Base-by-base conservation (phyloP, 2,329 filamentous ascomycete genomes). In the Xylaria sp. region DNA sequence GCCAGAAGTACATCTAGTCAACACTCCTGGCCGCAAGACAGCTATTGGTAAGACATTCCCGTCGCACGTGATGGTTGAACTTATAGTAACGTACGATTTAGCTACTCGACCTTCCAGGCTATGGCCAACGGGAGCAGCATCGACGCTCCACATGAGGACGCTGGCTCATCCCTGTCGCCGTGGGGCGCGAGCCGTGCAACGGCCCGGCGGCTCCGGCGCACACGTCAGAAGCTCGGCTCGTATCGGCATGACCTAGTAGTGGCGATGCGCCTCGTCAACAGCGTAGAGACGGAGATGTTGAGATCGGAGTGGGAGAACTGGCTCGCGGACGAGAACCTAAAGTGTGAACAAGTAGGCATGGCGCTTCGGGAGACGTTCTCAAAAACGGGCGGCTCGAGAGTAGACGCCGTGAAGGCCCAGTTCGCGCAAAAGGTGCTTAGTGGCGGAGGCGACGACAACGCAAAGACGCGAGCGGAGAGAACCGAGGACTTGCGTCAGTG, bases 221-320 rank as follows among this genome's bases (percentile, higher is more conserved):
- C 93, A n/a, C 88, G 95, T 9, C 92, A 97, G 79, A 88, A 91
- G 27, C 87, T 99, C 0, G 95, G 92, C 0, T 84, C 88, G 1
- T 96, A 98, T 78, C 87, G 96, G 2, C 93, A 99, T 78, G 94
- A 98, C 77, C 84, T 99, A 21, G 82, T 98, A 2, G 94, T 99
- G 4, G 94, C 94, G 4, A 89, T 98, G 83, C 89, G 94, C 4
- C 88, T 98, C 2, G 90, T 98, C 69, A 98, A 98, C 80, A 91
- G 87, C 65, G 89, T 98, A 32, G 96, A 98, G 83, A 86, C 88
- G 67, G 94, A 98, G 79, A 90, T 97, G 78, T 81, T 98, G 62
- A 88, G 89, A 75, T 91, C 92, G 0, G 95, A 98, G 79, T 99
- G 94, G 91, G 94, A 97, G 82, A 92, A 93, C 71, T 99, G 95